Evolutionary conservation across 1,284 basidiomycete genomes (phyloP).

Genomic region (Stygiomarasmius scandens): DNA sequence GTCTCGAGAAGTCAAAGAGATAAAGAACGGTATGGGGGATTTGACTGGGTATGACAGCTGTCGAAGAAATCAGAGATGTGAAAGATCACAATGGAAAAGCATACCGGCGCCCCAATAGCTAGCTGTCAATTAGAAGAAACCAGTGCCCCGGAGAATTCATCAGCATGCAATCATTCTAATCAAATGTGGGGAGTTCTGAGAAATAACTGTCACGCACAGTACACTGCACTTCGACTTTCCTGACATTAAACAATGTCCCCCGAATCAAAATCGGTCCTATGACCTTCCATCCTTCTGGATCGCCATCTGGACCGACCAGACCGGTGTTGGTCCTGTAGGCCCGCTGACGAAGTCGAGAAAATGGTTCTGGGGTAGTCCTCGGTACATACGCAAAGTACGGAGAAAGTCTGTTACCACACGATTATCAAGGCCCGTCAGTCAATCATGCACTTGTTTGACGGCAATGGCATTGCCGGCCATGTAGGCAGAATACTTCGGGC

Average conservation of each 20-base stretch:
- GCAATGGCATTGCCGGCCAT: not conserved
- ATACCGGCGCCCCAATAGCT: conserved; percentile 57
- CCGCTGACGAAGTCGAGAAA: conserved; percentile 49
- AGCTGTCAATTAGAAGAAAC: conserved; percentile 36
- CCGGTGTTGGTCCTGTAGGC: conserved; percentile 45
- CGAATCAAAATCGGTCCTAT: conserved; percentile 36
- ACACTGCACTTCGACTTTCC: conserved; percentile 39
- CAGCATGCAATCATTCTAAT: too few relatives aligned
- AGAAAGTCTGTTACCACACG: conserved; percentile 26
- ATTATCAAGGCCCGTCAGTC: not conserved
- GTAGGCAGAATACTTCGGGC: not conserved
- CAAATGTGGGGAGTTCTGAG: not conserved
- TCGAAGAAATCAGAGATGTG: not conserved
- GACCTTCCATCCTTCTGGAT: conserved; percentile 52
- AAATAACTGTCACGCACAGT: conserved; percentile 36
- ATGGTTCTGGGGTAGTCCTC: conserved; percentile 40
- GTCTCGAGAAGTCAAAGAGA: conserved; percentile 41
- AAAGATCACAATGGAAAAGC: conserved; percentile 15
- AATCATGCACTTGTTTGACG: not conserved
- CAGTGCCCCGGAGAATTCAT: not conserved
- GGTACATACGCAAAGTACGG: conserved; percentile 45
- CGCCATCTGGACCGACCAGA: conserved; percentile 46
- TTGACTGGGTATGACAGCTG: conserved; percentile 53
- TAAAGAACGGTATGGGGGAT: conserved; percentile 49
- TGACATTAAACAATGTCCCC: conserved; percentile 47